A percentile compares a stretch with the other conserved stretches of the same genome.
These are phyloP conservation scores for Polyporus arcularius DNA, from an alignment of 768 basidiomycete genomes.

Conservation along the genomic window DNA sequence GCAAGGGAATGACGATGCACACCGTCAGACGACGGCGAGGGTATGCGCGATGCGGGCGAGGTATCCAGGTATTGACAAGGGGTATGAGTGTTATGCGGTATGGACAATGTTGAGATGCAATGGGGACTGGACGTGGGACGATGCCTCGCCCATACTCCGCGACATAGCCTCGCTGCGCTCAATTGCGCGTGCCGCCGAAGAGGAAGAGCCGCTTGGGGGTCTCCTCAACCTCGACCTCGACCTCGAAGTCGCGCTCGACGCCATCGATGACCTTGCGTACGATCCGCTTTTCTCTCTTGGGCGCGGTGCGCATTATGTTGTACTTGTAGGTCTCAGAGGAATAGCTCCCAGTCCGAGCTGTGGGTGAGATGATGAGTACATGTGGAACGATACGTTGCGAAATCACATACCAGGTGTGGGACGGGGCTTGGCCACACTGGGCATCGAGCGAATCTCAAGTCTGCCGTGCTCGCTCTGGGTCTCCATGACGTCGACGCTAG, in stretches of 20 bases:
- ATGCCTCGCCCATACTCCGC: slow-evolving; percentile 16
- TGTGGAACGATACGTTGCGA: neutral
- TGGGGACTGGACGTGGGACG: slow-evolving; percentile 2
- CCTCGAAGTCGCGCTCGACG: slow-evolving; percentile 52
- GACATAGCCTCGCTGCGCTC: slow-evolving; percentile 7
- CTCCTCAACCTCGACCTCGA: slow-evolving; percentile 55
- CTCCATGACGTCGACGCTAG: slow-evolving; percentile 36
- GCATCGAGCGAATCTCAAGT: slow-evolving; percentile 25
- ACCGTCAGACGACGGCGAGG: slow-evolving; percentile 3
- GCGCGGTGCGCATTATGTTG: slow-evolving; percentile 58
- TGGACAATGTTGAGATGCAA: slow-evolving; percentile 1
- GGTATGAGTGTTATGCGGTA: slow-evolving; percentile 11
- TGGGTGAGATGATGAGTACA: neutral
- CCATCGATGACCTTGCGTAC: slow-evolving; percentile 51
- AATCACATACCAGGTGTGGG: neutral
- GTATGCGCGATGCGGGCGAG: slow-evolving; percentile 16
- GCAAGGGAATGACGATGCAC: slow-evolving; percentile 1
- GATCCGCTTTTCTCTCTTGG: slow-evolving; percentile 52
- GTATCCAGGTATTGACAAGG: slow-evolving; percentile 19
- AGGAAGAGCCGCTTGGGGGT: slow-evolving; percentile 68
- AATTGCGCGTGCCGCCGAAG: slow-evolving; percentile 52
- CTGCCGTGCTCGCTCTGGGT: slow-evolving; percentile 26
- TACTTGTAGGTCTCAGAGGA: slow-evolving; percentile 67
- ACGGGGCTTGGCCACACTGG: neutral
- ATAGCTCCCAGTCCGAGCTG: slow-evolving; percentile 77